These are phyloP conservation scores for Penicillium sp. DNA, from an alignment of 2,329 filamentous ascomycete species.

Conservation along the genomic window DNA sequence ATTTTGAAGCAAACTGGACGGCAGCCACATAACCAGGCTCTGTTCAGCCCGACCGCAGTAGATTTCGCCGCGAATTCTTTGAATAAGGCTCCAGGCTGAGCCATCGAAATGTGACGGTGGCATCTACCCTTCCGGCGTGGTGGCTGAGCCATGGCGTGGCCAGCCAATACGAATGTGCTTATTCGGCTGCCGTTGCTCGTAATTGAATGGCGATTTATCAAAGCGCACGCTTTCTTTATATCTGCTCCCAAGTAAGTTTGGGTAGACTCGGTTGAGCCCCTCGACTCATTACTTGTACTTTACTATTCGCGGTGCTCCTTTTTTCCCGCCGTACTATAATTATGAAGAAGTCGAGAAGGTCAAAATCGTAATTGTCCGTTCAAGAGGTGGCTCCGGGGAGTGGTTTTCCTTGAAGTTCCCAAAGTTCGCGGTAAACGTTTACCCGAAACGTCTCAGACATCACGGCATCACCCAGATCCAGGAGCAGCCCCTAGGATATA, in stretches of 20 bases:
- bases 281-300: not conserved
- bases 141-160: not conserved
- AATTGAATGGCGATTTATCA: not conserved
- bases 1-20: not conserved
- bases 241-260: not conserved
- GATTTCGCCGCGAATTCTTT: too few species aligned
- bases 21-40: not conserved
- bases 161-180: not conserved
- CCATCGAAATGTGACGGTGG: too few species aligned
- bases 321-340: not conserved
- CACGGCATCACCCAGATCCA: not conserved
- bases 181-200: not conserved
- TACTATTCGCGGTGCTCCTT: not conserved
- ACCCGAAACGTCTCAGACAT: not conserved
- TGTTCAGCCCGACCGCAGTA: too few species aligned
- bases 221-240: not conserved
- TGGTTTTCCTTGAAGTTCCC: not conserved
- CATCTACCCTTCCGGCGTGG: too few species aligned
- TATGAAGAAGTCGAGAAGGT: not conserved
- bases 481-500: not conserved
- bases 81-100: too few species aligned
- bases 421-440: not conserved
- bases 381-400: not conserved
- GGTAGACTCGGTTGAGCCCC: not conserved
- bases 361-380: not conserved